Base-by-base conservation (phyloP, 331 rosid species). In the Quercus tomentella region DNA sequence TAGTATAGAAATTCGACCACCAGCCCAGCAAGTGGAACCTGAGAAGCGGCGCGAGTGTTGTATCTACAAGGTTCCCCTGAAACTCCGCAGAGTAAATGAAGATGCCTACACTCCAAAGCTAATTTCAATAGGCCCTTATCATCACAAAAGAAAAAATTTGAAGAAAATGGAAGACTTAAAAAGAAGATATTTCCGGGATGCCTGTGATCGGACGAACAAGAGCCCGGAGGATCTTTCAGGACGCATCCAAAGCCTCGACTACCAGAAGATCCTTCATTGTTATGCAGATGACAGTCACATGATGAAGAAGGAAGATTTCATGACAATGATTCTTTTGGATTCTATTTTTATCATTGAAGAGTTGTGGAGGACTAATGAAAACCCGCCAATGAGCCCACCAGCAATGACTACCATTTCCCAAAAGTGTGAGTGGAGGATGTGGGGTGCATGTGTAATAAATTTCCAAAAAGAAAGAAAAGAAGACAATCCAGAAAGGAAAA, bases 81-180 rank as follows among this genome's bases (percentile, higher is more conserved):
- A 52, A 25, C 82, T 80, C 2, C 52, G 83, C 1, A 28, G 51
- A 16, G 4, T 72, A 56, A 74, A 76, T 3, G 11, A 55, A 3
- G 70, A 76, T 3, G 68, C 82, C 65, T 85, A 76, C 31, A 58
- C 84, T 6, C 86, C 86, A 30, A 55, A 11, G 9, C 68, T 79
- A 28, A 57, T 85, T 73, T 85, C 86, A 10, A 79, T 85, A 2
- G 88, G 88, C 71, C 82, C 88, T 11, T 11, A 77, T 55, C 85
- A 85, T 68, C 4, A 5, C 18, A 21, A 60, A 25, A 15, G 56
- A 23, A 37, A 23, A 37, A 37, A 76, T 2, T 43, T 82, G 0
- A 8, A 49, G 15, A 52, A 52, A 25, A 86, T 86, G 86, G 86
- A 84, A 0, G 10, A 67, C 0, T 80, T 76, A 26, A 86, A 86